A percentile compares a stretch with the other conserved stretches of the same genome.
Conservation (phyloP, 805 yeast species). For the Yamadazyma nakazawae region DNA sequence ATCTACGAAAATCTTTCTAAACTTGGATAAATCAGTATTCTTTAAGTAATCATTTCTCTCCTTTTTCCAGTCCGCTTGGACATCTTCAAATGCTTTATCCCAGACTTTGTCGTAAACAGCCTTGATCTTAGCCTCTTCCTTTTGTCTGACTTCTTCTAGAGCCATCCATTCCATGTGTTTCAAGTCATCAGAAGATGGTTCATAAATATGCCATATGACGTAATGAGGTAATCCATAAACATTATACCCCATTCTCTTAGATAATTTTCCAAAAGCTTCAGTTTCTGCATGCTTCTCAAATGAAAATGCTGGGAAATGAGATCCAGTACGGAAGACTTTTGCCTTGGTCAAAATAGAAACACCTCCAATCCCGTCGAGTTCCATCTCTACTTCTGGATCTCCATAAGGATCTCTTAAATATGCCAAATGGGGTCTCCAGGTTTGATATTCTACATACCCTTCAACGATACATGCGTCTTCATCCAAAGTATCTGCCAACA, state of each 20-base stretch:
- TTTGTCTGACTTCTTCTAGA: constrained; percentile 64
- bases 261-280: constrained; percentile 91
- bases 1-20: constrained; percentile 54
- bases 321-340: constrained; percentile 77
- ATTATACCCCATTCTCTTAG: constrained; percentile 78
- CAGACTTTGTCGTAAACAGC: constrained; percentile 69
- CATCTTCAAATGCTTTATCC: constrained; percentile 76
- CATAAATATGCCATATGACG: constrained; percentile 95
- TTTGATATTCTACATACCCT: constrained; percentile 95
- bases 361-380: constrained; percentile 95
- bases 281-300: constrained; percentile 97
- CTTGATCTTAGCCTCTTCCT: constrained; percentile 59
- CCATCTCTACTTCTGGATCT: constrained; percentile 90
- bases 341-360: constrained; percentile 91
- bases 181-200: constrained; percentile 90
- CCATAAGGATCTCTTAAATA: constrained; percentile 94
- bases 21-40: constrained; percentile 62
- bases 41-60: constrained; percentile 72
- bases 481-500: constrained; percentile 69
- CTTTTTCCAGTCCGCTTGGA: constrained; percentile 64
- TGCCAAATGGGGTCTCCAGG: constrained; percentile 97
- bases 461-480: constrained; percentile 97
- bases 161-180: constrained; percentile 85
- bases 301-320: constrained; percentile 95
- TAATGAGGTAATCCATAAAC: constrained; percentile 93